A percentile compares a stretch with the other conserved stretches of the same genome.
These are phyloP conservation scores for Austroboletus eburneus DNA, from an alignment of 768 basidiomycete species.

Conservation along the genomic window DNA sequence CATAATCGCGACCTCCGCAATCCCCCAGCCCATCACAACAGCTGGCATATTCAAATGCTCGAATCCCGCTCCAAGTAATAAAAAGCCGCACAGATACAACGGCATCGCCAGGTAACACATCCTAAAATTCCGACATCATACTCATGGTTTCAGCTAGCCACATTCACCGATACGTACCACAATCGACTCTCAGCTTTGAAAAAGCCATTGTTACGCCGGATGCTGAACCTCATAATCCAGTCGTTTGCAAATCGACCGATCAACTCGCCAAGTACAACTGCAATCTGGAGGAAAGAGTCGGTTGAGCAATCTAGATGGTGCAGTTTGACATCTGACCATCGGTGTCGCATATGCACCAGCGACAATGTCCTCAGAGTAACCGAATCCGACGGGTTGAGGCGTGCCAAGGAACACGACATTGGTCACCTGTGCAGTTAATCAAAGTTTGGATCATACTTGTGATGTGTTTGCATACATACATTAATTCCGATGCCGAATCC, in stretches of 20 bases:
- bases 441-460: no score
- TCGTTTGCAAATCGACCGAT: conserved; percentile 51
- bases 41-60: conserved; percentile 28
- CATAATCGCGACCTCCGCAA: conserved; percentile 35
- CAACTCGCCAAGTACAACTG: conserved; percentile 48
- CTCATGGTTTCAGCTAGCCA: no score
- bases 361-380: conserved; percentile 37
- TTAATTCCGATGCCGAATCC: conserved; percentile 49
- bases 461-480: no score
- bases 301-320: not conserved
- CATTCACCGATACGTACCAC: conserved; percentile 26
- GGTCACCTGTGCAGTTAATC: conserved; percentile 44
- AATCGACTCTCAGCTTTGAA: conserved; percentile 50
- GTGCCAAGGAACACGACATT: conserved; percentile 51
- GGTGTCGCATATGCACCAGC: conserved; percentile 44
- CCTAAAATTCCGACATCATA: conserved; percentile 14
- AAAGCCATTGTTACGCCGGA: conserved; percentile 45
- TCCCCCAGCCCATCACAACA: conserved; percentile 42
- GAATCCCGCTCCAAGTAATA: conserved; percentile 38
- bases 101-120: conserved; percentile 38
- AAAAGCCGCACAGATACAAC: conserved; percentile 40
- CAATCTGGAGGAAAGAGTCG: conserved; percentile 32
- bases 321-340: conserved; percentile 30
- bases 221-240: conserved; percentile 39
- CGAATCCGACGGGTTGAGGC: conserved; percentile 45